Evolutionary conservation across 225 moss, liverwort and hornwort genomes (phyloP), one percentile per base, ranked within the genome.

Genomic region (Polytrichum commune): DNA sequence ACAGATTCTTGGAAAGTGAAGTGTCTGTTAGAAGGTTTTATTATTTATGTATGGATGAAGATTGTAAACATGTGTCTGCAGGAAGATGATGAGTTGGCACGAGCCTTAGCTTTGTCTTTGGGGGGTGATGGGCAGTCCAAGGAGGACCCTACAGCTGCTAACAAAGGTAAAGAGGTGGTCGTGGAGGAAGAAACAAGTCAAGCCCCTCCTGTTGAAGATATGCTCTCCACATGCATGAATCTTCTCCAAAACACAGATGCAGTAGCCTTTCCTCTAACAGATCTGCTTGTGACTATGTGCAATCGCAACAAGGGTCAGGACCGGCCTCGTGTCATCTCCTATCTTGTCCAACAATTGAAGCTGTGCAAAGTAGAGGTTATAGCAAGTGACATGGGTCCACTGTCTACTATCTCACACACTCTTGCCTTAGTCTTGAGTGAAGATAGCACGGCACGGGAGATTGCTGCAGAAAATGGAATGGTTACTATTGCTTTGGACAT

Each of bases 41-140:
- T 4, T 46, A 0, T 46, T 46, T 16, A 46, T 46, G 46, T 46
- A 6, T 58, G 58, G 24, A 24, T 58, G 24, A 24, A 58, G 20
- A 24, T 20, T 58, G 6, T 23, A 8, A 24, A 6, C 24, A 24
- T 20, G 22, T 58, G 58, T 13, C 28, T 74, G 76, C 79, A 88
- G 86, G 96, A 96, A 82, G 96, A 96, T 68, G 96, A 96, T 78
- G 96, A 96, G 83, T 82, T 93, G 67, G 96, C 96, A 74, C 91
- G 92, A 60, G 96, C 93, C 10, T 73, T 96, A 64, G 96, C 96
- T 58, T 72, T 96, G 30, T 96, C 96, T 27, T 65, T 96, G 55
- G 93, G 90, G 5, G 83, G 72, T 79, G 90, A 93, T 58, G 85
- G 88, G 73, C 74, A 89, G 35, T 72, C 85, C 22, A 90, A 89